Evolutionary conservation across 2,329 filamentous ascomycete species (phyloP).

Genomic region (Madurella mycetomatis): DNA sequence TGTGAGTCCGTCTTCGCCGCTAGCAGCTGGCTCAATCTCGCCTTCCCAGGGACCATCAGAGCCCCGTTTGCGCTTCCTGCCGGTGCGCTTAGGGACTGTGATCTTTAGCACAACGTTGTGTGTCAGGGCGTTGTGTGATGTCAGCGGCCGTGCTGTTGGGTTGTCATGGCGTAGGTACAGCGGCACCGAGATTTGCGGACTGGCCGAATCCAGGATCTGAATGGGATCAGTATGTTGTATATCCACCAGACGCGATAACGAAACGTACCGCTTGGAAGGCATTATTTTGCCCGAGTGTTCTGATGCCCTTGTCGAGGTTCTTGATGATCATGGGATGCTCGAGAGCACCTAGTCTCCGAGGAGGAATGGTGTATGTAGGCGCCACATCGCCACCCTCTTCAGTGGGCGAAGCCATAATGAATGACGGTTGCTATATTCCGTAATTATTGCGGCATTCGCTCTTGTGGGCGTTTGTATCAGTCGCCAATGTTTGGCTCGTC

Average conservation of each 20-base stretch:
- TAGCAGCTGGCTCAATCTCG: conserved; percentile 33
- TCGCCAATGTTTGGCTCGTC: no score
- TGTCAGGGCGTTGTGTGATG: conserved; percentile 69
- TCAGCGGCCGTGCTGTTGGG: conserved; percentile 69
- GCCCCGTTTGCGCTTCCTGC: conserved; percentile 80
- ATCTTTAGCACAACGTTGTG: conserved; percentile 85
- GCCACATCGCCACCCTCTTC: conserved; percentile 25
- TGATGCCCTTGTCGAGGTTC: conserved; percentile 39
- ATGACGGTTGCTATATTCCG: not conserved
- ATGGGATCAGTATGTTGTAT: not conserved
- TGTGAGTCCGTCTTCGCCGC: conserved; percentile 7
- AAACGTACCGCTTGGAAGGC: conserved; percentile 35
- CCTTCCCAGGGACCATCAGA: conserved; percentile 60
- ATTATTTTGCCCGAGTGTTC: conserved; percentile 37
- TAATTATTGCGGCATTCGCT: not conserved
- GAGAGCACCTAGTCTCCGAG: conserved; percentile 37
- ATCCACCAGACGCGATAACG: not conserved
- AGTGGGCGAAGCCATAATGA: conserved; percentile 5
- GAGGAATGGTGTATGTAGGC: conserved; percentile 35
- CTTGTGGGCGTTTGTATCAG: not conserved
- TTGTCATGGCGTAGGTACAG: conserved; percentile 78
- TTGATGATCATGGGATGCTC: conserved; percentile 42
- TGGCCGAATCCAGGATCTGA: conserved; percentile 44
- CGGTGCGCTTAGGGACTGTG: conserved; percentile 80
- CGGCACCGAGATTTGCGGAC: conserved; percentile 49